Base-by-base conservation (phyloP, 257 asterid species). In the Ballota nigra region DNA sequence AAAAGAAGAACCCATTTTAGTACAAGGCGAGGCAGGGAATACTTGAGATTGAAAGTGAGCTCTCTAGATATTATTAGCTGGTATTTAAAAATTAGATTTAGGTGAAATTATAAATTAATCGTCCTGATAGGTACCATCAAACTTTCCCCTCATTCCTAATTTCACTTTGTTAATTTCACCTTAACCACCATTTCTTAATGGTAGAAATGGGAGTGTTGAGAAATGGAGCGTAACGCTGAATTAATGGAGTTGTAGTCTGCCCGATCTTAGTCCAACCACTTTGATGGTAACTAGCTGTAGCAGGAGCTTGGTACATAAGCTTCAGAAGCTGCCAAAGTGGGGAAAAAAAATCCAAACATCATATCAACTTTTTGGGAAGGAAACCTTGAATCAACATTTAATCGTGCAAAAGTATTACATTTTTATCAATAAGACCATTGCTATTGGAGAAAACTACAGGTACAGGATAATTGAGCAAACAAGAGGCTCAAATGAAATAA, bases 271-370 rank as follows among this genome's bases (percentile, higher is more conserved):
- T 77, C 97, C 96, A 91, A 47, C 72, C 84, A 80, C 90, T 91
- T 83, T 79, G 91, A 78, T 91, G 96, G 83, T 85, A 89, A 71
- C 87, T 66, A 52, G 87, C 96, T 65, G 93, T 84, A 63, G 85
- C 92, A 26, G 96, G 95, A 75, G 91, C 88, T 61, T 85, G 86
- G 62, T 92, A 92, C 98, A 92, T 92, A 11, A 89, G 93, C 89
- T 88, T 89, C 80, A 92, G 74, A 56, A 91, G 88, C 96, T 91
- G 90, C 83, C 55, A 68, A 36, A 58, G 38, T 58, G 53, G 28
- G 36, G 55, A 18, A 45, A 26, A 24, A 8, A 19, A 49, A 16
- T n/a, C 55, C 66, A 51, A n/a, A 26, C 4, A 65, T 19, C 12
- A 12, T 49, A 68, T 52, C 22, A 26, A 26, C 29, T 26, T 26